Evolutionary conservation across 2,329 filamentous ascomycete species (phyloP).

Genomic region (Phyllosticta citriasiana): DNA sequence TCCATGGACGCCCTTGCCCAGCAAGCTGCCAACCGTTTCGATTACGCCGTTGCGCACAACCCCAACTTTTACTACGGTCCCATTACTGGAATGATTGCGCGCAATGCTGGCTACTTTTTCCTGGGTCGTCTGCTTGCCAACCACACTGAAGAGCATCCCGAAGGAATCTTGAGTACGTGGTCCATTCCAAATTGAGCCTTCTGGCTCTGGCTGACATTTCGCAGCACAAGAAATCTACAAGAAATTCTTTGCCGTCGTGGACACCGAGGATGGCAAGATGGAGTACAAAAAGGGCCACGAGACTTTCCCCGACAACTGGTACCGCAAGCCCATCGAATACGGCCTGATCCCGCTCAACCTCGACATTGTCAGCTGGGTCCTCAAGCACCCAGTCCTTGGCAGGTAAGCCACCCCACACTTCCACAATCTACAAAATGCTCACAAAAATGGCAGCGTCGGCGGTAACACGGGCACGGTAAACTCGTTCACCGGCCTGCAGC

Average conservation of each 20-base stretch:
- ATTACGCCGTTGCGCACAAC: constrained; percentile 40
- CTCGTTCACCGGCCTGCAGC: constrained; percentile 40
- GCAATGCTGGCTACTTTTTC: constrained; percentile 34
- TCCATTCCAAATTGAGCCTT: constrained; percentile 13
- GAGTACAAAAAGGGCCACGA: constrained; percentile 36
- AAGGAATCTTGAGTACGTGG: constrained; percentile 22
- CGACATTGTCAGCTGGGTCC: constrained; percentile 30
- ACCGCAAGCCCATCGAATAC: constrained; percentile 36
- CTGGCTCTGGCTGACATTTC: constrained; percentile 10
- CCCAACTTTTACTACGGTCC: constrained; percentile 46
- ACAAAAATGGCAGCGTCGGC: constrained; percentile 28
- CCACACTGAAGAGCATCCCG: constrained; percentile 23
- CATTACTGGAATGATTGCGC: constrained; percentile 39
- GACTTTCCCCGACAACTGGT: constrained; percentile 45
- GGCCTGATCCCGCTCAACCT: constrained; percentile 34
- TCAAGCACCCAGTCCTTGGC: constrained; percentile 31
- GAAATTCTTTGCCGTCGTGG: constrained; percentile 39
- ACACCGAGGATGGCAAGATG: constrained; percentile 32
- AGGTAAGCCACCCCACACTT: constrained; percentile 8
- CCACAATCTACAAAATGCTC: constrained; percentile 12
- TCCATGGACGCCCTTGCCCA: constrained; percentile 21
- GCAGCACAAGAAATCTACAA: constrained; percentile 27
- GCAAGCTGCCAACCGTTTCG: constrained; percentile 27
- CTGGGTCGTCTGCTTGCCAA: constrained; percentile 23
- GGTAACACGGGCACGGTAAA: constrained; percentile 44